Conservation (phyloP, 2,329 filamentous ascomycete species). For the Cytospora mali region DNA sequence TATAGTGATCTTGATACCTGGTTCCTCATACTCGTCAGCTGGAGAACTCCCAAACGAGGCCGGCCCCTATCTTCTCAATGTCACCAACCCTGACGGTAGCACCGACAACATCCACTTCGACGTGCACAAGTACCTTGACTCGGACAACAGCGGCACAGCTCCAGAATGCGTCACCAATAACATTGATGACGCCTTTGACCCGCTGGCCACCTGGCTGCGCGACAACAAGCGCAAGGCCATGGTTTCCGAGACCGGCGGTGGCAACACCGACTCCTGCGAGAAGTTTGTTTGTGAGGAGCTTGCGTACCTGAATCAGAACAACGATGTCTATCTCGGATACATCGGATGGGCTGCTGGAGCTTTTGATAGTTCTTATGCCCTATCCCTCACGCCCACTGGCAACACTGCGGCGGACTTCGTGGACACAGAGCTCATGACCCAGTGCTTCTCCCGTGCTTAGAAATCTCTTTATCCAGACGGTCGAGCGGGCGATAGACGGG, state of each 20-base stretch:
- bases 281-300: conserved; percentile 38
- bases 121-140: conserved; percentile 61
- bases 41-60: conserved; percentile 53
- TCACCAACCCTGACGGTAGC: conserved; percentile 61
- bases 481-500: not conserved
- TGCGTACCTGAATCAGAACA: conserved; percentile 38
- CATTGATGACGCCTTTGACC: conserved; percentile 37
- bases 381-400: conserved; percentile 35
- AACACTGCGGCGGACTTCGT: conserved; percentile 35
- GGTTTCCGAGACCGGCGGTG: conserved; percentile 43
- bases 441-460: conserved; percentile 36
- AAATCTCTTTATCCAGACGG: no score
- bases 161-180: conserved; percentile 55
- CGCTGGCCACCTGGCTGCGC: conserved; percentile 41
- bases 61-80: conserved; percentile 51
- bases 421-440: conserved; percentile 46
- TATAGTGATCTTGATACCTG: conserved; percentile 59
- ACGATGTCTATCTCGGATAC: conserved; percentile 36
- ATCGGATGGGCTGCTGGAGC: conserved; percentile 36
- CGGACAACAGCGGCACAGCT: conserved; percentile 57
- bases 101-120: conserved; percentile 59
- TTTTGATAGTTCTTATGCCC: conserved; percentile 34
- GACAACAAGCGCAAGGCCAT: conserved; percentile 39
- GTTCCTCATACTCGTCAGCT: conserved; percentile 59
- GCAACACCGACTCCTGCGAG: conserved; percentile 39